phyloP scores from a whole-genome alignment of 1,284 basidiomycete species.

The Ceratobasidium papillatum region DNA sequence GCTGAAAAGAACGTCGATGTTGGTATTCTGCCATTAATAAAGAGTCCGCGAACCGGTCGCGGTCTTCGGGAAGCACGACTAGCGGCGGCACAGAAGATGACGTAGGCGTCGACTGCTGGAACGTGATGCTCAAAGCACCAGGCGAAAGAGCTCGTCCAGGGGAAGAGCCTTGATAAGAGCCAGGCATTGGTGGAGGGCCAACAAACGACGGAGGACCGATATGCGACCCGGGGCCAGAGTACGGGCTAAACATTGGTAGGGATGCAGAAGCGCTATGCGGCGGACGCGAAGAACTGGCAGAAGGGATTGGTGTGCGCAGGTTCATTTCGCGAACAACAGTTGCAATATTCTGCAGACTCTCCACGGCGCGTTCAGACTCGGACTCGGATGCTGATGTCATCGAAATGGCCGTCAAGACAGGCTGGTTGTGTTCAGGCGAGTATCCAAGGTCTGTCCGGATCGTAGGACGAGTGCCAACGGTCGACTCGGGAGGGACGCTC shows the following conservation, averaged over 20 bases:
- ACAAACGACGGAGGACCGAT: neutral
- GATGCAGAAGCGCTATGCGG: neutral
- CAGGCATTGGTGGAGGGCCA: neutral
- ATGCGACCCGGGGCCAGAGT: neutral
- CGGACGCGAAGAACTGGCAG: neutral
- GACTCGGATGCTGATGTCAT: neutral
- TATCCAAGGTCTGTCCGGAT: conserved; percentile 13
- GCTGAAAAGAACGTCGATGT: conserved; percentile 9
- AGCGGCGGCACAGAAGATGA: conserved; percentile 12
- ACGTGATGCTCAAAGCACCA: conserved; percentile 26
- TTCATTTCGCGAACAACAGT: conserved; percentile 17
- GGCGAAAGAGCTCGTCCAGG: conserved; percentile 12
- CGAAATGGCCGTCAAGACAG: neutral
- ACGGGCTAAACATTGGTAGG: neutral
- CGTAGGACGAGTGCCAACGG: conserved; percentile 2
- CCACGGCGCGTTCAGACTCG: conserved; percentile 4
- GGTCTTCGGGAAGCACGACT: conserved; percentile 21
- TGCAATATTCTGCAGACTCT: conserved; percentile 16
- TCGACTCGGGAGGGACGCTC: neutral
- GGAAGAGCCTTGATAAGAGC: neutral
- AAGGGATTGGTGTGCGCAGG: conserved; percentile 25
- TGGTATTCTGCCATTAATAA: conserved; percentile 14
- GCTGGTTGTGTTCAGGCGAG: neutral
- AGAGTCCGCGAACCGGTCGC: conserved; percentile 32
- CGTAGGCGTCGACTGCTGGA: conserved; percentile 10